A percentile compares a stretch with the other conserved stretches of the same genome.
These are phyloP conservation scores for Phytophthora macrochlamydospora DNA, from an alignment of 352 stramenopile species.

Conservation along the genomic window DNA sequence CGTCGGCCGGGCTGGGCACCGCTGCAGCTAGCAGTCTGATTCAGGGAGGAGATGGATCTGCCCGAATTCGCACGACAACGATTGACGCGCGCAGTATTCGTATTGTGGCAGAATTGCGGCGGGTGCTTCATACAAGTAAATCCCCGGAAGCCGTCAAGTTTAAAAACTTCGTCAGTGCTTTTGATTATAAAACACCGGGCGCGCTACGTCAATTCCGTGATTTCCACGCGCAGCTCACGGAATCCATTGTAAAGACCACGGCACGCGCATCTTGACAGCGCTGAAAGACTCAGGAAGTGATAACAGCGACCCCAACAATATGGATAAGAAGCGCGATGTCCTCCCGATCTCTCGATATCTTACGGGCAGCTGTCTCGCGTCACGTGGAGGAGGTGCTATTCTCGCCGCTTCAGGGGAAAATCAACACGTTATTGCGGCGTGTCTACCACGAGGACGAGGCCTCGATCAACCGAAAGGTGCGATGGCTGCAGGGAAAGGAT, in stretches of 20 bases:
- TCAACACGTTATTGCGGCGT: constrained; percentile 62
- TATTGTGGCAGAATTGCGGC: constrained; percentile 82
- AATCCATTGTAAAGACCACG: constrained; percentile 71
- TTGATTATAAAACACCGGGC: constrained; percentile 49
- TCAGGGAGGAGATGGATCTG: constrained; percentile 37
- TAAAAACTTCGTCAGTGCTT: constrained; percentile 65
- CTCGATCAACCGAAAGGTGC: constrained; percentile 81
- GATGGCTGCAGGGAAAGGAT: constrained; percentile 91
- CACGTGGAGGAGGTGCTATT: constrained; percentile 88
- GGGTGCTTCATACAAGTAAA: constrained; percentile 80
- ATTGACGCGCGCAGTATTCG: constrained; percentile 77
- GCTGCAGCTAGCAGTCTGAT: constrained; percentile 38
- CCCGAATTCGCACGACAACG: constrained; percentile 35
- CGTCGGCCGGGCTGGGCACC: constrained; percentile 39
- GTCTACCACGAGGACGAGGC: constrained; percentile 79
- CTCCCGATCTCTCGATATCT: constrained; percentile 53
- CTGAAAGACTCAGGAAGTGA: constrained; percentile 44
- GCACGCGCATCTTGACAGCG: constrained; percentile 60
- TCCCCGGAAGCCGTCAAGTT: constrained; percentile 72
- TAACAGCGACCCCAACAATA: constrained; percentile 5
- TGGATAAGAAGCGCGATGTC: constrained; percentile 24
- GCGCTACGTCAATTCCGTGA: constrained; percentile 66
- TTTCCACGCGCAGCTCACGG: constrained; percentile 62
- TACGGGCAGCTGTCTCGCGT: constrained; percentile 65
- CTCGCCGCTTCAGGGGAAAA: constrained; percentile 61